Evolutionary conservation across 768 basidiomycete genomes (phyloP), one percentile per base, ranked within the genome.

Genomic region (Termitomyces sp.): DNA sequence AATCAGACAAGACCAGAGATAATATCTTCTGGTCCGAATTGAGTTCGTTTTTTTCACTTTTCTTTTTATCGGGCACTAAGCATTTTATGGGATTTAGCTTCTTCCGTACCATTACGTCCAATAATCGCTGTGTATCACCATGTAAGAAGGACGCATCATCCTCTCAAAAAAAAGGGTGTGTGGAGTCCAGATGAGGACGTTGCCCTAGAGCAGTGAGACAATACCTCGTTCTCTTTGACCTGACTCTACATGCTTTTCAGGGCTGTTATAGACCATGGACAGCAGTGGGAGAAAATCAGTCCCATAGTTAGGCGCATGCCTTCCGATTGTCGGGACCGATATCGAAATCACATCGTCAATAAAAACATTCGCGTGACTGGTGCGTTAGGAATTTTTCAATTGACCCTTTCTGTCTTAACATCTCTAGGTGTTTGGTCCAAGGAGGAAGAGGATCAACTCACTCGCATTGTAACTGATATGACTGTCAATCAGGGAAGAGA

Each of bases 81-180:
- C 31, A 18, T 46, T 22, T 47, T 31, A 20, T 61, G 16, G 52
- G 58, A 22, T 57, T 18, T 59, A 93, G 91, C 92, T 50, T 66
- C 78, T 53, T 82, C 88, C 24, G 76, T 92, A 49, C 84, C 88
- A 41, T 77, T 85, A 63, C 86, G 92, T 16, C 90, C 91, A 4
- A 85, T 94, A 59, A 84, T 86, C 27, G 87, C 92, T 32, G 87
- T 94, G 5, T 93, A 93, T 68, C 90, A 94, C 64, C 84, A 91
- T 67, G 80, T 92, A 54, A 81, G 88, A 43, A 76, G 92, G 58
- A 72, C 72, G 3, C 81, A 81, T 59, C 87, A 94, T 69, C 91
- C 90, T 5, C 66, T 86, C 56, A 83, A 82, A 57, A 78, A 77
- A 55, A 84, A 85, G 68, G 92, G 92, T 0, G 77, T 78, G 59